Conservation (phyloP, 352 stramenopile species). For the Pythium brassicae region DNA sequence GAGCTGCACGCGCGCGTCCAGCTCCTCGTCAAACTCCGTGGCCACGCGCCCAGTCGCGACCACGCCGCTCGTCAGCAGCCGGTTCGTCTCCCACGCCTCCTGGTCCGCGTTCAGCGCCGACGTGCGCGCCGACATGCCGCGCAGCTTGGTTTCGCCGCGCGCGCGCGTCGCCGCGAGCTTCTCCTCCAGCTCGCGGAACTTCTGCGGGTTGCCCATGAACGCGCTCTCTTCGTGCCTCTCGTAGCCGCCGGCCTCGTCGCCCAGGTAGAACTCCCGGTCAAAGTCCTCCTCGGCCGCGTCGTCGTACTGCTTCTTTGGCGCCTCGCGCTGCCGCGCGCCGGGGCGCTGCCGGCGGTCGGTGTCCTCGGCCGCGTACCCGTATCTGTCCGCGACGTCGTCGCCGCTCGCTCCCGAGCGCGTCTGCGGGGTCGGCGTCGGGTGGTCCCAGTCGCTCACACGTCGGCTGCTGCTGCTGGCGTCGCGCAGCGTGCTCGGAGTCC, state of each 20-base stretch:
- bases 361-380: conserved; percentile 12
- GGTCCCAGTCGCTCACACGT: conserved; percentile 39
- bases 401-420: conserved; percentile 7
- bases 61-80: conserved; percentile 93
- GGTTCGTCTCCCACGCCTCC: conserved; percentile 98
- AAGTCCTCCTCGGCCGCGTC: conserved; percentile 89
- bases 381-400: conserved; percentile 6
- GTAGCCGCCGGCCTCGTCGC: conserved; percentile 77
- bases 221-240: conserved; percentile 62
- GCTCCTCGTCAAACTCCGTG: conserved; percentile 92
- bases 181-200: conserved; percentile 90
- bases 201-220: conserved; percentile 90
- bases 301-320: conserved; percentile 75
- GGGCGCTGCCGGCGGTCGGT: conserved; percentile 6
- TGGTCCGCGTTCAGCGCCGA: conserved; percentile 95
- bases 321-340: conserved; percentile 16
- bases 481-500: conserved; percentile 24
- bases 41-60: conserved; percentile 66
- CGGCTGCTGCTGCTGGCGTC: conserved; percentile 4
- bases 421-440: conserved; percentile 40
- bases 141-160: conserved; percentile 84
- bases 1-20: conserved; percentile 93
- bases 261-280: conserved; percentile 95
- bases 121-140: conserved; percentile 86
- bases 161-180: conserved; percentile 81